phyloP scores from a whole-genome alignment of 495 filamentous ascomycete species.

The Neurospora terricola region DNA sequence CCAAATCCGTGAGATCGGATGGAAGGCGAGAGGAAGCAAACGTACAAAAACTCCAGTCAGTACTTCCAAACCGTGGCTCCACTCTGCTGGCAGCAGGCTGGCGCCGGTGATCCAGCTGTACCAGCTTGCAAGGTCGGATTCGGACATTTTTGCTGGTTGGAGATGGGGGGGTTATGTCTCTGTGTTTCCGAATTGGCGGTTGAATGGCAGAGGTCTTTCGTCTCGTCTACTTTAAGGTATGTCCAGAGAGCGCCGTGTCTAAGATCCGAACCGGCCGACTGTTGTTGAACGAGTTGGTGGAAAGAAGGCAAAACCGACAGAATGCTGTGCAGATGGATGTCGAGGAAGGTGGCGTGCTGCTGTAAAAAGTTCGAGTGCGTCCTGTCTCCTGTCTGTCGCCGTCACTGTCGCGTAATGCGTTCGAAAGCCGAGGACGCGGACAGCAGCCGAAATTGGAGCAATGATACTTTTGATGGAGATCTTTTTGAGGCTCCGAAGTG shows the following conservation, averaged over 20 bases:
- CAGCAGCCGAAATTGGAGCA: not conserved
- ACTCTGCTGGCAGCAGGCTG: conserved; percentile 15
- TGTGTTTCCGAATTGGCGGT: not conserved
- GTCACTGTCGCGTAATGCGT: not conserved
- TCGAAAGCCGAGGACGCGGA: not conserved
- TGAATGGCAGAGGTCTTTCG: not conserved
- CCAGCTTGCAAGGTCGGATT: conserved; percentile 2
- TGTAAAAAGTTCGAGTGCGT: not conserved
- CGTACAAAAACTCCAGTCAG: conserved; percentile 21
- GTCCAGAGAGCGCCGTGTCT: not conserved
- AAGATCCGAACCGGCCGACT: not conserved
- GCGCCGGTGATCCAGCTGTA: conserved; percentile 12
- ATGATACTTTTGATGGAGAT: not conserved
- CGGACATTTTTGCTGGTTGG: conserved; percentile 1
- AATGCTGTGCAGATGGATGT: not conserved
- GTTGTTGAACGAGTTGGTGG: not conserved
- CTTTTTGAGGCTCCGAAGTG: not conserved
- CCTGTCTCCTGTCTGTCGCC: not conserved
- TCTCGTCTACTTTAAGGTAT: not conserved
- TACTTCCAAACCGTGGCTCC: conserved; percentile 7
- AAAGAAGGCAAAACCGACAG: not conserved
- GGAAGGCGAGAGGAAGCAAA: not conserved
- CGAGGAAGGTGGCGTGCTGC: not conserved
- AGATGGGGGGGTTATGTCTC: not conserved
- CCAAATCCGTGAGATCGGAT: not conserved